A percentile compares a stretch with the other conserved stretches of the same genome.
Conservation (phyloP, 495 filamentous ascomycete species). For the Hypoxylon lienhwacheense region DNA sequence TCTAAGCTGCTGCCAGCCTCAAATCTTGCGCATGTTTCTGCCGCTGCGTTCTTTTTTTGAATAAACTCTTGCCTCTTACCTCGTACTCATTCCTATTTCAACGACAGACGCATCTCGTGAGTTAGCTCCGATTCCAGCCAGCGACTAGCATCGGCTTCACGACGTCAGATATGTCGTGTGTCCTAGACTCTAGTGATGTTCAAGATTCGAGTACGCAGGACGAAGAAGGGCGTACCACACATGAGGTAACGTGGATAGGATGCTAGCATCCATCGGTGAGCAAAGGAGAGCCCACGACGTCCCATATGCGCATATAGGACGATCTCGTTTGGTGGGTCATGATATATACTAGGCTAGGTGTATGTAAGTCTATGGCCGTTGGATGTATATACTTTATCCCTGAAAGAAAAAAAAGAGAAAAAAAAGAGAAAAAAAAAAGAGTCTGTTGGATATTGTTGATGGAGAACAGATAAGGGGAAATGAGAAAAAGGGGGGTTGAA, state of each 20-base stretch:
- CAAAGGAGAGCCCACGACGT: slow-evolving; percentile 30
- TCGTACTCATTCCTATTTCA: slow-evolving; percentile 25
- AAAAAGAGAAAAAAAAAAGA: no score
- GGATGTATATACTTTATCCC: no score
- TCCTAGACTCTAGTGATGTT: slow-evolving; percentile 11
- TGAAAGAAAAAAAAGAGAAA: no score
- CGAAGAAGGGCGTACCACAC: slow-evolving; percentile 16
- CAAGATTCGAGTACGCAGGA: slow-evolving; percentile 18
- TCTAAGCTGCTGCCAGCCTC: slow-evolving; percentile 33
- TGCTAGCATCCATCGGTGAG: slow-evolving; percentile 37
- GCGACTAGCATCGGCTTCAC: slow-evolving; percentile 18
- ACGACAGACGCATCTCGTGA: slow-evolving; percentile 16
- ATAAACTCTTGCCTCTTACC: slow-evolving; percentile 11
- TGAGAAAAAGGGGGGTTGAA: no score
- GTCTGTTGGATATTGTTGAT: no score
- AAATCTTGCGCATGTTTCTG: slow-evolving; percentile 24
- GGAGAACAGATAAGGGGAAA: no score
- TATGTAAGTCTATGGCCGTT: no score
- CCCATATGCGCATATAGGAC: slow-evolving; percentile 26
- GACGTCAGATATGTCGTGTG: slow-evolving; percentile 21
- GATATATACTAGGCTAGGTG: no score
- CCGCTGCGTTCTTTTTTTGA: slow-evolving; percentile 9
- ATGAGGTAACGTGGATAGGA: slow-evolving; percentile 32
- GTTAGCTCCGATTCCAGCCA: slow-evolving; percentile 1
- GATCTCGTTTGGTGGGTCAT: slow-evolving; percentile 28